Evolutionary conservation across 768 basidiomycete species (phyloP), one percentile per base, ranked within the genome.

Genomic region (Hericium coralloides): DNA sequence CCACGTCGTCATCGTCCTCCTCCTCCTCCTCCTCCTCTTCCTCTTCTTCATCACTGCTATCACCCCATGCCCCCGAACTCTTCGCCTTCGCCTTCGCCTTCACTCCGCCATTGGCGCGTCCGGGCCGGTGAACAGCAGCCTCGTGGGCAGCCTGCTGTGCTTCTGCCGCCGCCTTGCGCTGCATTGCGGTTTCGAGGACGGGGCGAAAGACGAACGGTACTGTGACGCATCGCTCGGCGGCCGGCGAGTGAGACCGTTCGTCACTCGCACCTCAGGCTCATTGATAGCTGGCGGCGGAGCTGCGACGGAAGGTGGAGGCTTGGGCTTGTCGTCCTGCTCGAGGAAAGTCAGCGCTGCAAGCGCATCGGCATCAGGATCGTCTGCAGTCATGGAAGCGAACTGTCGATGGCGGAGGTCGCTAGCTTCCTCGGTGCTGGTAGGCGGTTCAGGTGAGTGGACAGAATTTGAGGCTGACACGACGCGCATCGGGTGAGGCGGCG

Each of bases 201-300:
- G 86, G 0, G 92, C 89, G 67, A 98, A 98, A 3, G 95, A 93
- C 0, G 93, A 95, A 54, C 83, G 84, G 72, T 79, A 88, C 55
- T 81, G 79, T 1, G 70, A 54, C 9, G 58, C 65, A 18, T 64
- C 63, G 22, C 60, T 52, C 10, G 58, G 55, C 22, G 68, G 61
- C 31, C 10, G 31, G 31, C 17, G 63, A 55, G 20, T 65, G 63
- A 22, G 68, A 69, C 3, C 66, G 69, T 38, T 60, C 59, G 38
- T 61, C 60, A 7, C 23, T 25, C 20, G 23, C 23, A 17, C 26
- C 23, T 50, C 49, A 0, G 70, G 66, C 53, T 66, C 64, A 17
- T 60, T 56, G 37, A 66, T 61, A 12, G 68, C 58, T 10, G 69
- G 68, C 50, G 67, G 65, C 60, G 39, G 66, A 59, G 58, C 49